These are phyloP conservation scores for Kitagawia praeruptora DNA, from an alignment of 129 eudicot species.

Conservation along the genomic window DNA sequence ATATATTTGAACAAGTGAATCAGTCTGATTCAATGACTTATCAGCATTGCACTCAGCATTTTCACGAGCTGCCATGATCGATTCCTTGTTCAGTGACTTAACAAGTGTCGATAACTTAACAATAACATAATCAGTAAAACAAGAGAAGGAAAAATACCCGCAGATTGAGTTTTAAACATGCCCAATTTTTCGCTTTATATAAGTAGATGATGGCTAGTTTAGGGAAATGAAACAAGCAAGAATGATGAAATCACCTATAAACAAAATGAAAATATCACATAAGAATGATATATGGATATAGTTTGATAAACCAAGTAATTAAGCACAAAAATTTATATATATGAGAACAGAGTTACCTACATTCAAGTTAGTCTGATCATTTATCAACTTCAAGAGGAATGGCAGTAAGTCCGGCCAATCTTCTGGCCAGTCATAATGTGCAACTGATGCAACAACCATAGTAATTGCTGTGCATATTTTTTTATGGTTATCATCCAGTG, in stretches of 20 bases:
- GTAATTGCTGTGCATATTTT: slow-evolving; percentile 91
- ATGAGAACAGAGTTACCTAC: slow-evolving; percentile 39
- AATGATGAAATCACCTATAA: no score
- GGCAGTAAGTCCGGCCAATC: slow-evolving; percentile 95
- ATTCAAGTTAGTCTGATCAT: slow-evolving; percentile 66
- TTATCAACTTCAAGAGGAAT: slow-evolving; percentile 53
- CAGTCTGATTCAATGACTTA: slow-evolving; percentile 34
- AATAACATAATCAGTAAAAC: background rate
- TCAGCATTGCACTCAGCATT: slow-evolving; percentile 23
- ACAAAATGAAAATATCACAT: no score
- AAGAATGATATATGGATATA: no score
- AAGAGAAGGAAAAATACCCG: slow-evolving; percentile 12
- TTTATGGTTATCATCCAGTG: slow-evolving; percentile 68
- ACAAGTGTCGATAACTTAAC: no score
- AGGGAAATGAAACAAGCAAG: background rate
- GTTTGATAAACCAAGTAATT: no score
- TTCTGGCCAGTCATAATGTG: slow-evolving; percentile 91
- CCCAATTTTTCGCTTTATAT: background rate
- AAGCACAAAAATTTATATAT: no score
- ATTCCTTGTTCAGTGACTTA: background rate
- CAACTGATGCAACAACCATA: slow-evolving; percentile 89
- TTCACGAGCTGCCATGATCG: slow-evolving; percentile 65
- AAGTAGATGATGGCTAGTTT: background rate
- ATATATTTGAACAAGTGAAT: slow-evolving; percentile 14
- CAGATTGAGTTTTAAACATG: slow-evolving; percentile 10